Conservation (phyloP, 176 grass and related monocot genomes). For the Ensete glaucum region DNA sequence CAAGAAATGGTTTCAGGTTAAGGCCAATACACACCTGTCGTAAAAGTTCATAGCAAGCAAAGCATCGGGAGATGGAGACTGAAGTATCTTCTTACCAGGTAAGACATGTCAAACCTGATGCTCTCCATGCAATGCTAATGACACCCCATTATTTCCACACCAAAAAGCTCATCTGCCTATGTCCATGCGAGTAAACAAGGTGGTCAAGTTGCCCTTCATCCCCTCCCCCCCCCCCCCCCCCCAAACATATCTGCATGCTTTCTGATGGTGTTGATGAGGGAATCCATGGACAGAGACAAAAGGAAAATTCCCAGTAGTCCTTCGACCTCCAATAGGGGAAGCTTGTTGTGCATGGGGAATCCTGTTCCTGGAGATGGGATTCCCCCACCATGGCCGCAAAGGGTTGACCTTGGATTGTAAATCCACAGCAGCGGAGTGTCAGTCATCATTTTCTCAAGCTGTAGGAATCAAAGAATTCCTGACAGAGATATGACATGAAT, state of each 20-base stretch:
- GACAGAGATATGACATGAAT: no score
- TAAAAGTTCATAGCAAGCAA: slow-evolving; percentile 26
- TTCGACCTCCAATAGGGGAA: slow-evolving; percentile 59
- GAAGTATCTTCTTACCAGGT: slow-evolving; percentile 7
- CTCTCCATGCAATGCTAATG: neutral
- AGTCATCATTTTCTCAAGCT: neutral
- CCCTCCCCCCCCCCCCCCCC: no score
- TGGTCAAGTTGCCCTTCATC: slow-evolving; percentile 6
- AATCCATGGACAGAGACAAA: slow-evolving; percentile 34
- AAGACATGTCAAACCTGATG: neutral
- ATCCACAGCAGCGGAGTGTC: slow-evolving; percentile 27
- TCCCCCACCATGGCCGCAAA: slow-evolving; percentile 57
- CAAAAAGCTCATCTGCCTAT: neutral
- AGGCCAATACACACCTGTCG: neutral
- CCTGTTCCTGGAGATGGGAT: slow-evolving; percentile 76
- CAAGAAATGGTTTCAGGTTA: no score
- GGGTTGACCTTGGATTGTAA: slow-evolving; percentile 86
- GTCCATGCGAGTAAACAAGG: neutral
- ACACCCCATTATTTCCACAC: no score
- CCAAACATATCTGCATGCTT: no score
- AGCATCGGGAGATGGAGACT: slow-evolving; percentile 19
- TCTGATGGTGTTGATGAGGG: slow-evolving; percentile 36
- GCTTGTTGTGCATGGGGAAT: slow-evolving; percentile 54
- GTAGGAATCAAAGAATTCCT: neutral
- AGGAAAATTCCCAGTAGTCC: slow-evolving; percentile 30